Evolutionary conservation across 305 asterid species (phyloP), one percentile per base, ranked within the genome.

Genomic region (Rubia tinctorum): DNA sequence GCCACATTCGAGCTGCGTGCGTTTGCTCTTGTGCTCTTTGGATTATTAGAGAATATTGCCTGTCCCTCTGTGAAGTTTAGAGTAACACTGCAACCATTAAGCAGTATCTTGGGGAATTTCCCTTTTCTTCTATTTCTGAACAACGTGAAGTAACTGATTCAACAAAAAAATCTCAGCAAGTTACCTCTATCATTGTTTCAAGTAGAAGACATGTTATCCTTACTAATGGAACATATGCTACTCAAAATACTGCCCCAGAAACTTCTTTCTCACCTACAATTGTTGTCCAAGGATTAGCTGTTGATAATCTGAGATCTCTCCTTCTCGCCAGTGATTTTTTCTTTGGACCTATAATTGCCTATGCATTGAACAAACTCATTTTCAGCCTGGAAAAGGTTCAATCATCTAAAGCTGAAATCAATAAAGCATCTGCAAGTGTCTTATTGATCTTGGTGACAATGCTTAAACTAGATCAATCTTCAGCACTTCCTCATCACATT

Each of bases 171-270:
- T 64, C 88, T 76, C 96, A 86, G 86, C 97, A 84, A 85, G 84
- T 86, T 43, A 87, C 86, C 73, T 84, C 91, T n/a, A 94, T 87
- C 72, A 90, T 96, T 60, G 88, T 90, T 79, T 94, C 99, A 61
- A 92, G 97, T 69, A 84, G 91, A 85, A 89, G 97, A 78, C 99
- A 97, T 37, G 96, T 90, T 60, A 84, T 94, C 80, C 98, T 94
- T 82, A 96, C 99, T 81, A 98, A 94, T 80, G 99, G 99, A 51
- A 94, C 98, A 68, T 94, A 94, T 77, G 98, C 98, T 64, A 93
- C 98, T 65, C 98, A 91, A 82, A 93, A 96, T 86, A 97, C 98
- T 64, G 89, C 87, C 62, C 81, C 89, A 30, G 86, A 85, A 78
- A 85, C 84, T 77, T 82, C 79, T 68, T 85, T 92, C 79, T 83